Evolutionary conservation across 768 basidiomycete genomes (phyloP), one percentile per base, ranked within the genome.

Genomic region (Amanita inopinata): DNA sequence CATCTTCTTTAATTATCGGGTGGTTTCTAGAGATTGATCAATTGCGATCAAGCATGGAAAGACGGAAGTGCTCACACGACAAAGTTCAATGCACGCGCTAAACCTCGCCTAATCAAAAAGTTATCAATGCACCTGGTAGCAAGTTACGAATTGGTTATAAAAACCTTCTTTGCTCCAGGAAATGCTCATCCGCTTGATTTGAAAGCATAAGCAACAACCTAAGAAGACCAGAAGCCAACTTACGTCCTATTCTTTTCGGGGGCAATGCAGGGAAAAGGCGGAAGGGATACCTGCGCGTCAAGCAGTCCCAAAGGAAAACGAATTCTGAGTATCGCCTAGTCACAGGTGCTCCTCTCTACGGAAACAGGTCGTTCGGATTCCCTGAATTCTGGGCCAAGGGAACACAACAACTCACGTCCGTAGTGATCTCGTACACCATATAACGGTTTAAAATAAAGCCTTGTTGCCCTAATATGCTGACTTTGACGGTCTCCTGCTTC

Each of bases 311-410:
- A 19, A 98, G 66, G 60, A 84, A 92, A 7, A 73, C 74, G 58
- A 98, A 99, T 58, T 99, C 96, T 5, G 87, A 90, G 59, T 97
- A 99, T 45, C 96, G 75, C 40, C 94, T 69, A 20, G 78, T 69
- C 15, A 97, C 86, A 10, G 87, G 66, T 9, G 72, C 65, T 3
- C 75, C 78, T 38, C 78, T 71, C 73, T 89, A 39, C 18, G 33
- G 23, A 39, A 17, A 38, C 20, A 36, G 40, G 22, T 53, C 12
- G 50, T 28, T 25, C 40, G 23, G 9, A 32, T 17, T 3, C n/a
- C n/a, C 27, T 28, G n/a, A 30, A 41, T 19, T 33, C 33, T n/a
- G 6, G 15, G 25, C 43, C 35, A 34, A 30, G 25, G 22, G 34
- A 14, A 34, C 28, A 17, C 23, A 30, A 5, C 19, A 30, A 66